Conservation (phyloP, 176 grass and related monocot species). For the Musa itinerans region DNA sequence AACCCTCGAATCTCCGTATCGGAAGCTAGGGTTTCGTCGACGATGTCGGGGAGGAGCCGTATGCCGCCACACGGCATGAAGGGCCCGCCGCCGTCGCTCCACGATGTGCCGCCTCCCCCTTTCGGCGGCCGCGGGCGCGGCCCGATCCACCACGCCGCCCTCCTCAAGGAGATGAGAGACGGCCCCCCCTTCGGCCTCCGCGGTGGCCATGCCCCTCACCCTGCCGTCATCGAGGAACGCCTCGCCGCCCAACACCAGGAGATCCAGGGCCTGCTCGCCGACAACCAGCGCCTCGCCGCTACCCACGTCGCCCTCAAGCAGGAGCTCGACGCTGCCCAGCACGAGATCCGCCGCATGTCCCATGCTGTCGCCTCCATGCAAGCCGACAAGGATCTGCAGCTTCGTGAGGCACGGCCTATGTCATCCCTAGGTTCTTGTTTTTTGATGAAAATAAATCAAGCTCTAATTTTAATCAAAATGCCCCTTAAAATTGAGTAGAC, state of each 20-base stretch:
- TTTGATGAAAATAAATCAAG: background rate
- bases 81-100: constrained; percentile 27
- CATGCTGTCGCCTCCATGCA: constrained; percentile 33
- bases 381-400: constrained; percentile 60
- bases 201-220: constrained; percentile 14
- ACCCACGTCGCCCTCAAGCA: constrained; percentile 94
- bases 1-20: background rate
- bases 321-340: constrained; percentile 63
- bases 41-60: constrained; percentile 8
- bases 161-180: background rate
- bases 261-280: constrained; percentile 56
- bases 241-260: constrained; percentile 71
- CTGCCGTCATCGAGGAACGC: constrained; percentile 71
- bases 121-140: constrained; percentile 24
- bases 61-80: constrained; percentile 17
- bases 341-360: constrained; percentile 53
- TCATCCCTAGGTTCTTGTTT: background rate
- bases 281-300: constrained; percentile 89
- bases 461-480: background rate
- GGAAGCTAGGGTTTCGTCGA: background rate
- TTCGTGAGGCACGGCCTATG: constrained; percentile 47
- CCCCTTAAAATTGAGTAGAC: constrained; percentile 13
- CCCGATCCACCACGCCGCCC: constrained; percentile 14
- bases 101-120: constrained; percentile 14
- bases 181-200: constrained; percentile 28